Base-by-base conservation (phyloP, 169 alveolate species). In the Eimeria sp. region DNA sequence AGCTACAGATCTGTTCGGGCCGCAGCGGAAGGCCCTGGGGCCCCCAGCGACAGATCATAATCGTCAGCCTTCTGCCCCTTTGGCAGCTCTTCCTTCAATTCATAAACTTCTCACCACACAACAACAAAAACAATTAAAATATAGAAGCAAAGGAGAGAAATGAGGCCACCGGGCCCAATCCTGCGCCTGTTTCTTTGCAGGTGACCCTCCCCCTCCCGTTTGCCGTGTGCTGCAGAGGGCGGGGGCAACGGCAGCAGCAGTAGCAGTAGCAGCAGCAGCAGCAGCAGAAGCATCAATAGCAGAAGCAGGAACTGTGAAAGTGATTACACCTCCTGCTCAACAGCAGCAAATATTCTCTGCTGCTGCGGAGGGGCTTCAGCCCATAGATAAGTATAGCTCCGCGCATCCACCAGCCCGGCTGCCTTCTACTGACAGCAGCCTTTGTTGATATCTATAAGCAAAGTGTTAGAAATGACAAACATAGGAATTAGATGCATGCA, bases 11-110 rank as follows among this genome's bases (percentile, higher is more conserved):
- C 78, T 30, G 78, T 25, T 64, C 9, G 6, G 40, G 33, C 27
- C 13, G 33, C 40, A 64, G 40, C 20, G 52, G 52, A n/a, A 30
- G 23, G 46, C 78, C 40, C 33, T 4, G 74, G 2, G 20, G 52
- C n/a, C 78, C 20, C 52, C 78, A n/a, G 52, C 78, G 27, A 71
- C 78, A 33, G 33, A 71, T 30, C 78, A n/a, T n/a, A n/a, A n/a
- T 71, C 25, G 33, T 71, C 49, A 33, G 78, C 52, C 78, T 71
- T 71, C 78, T 71, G 78, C 78, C 52, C 52, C n/a, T n/a, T n/a
- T 9, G 52, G 13, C 52, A 30, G 49, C 52, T 13, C 6, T 71
- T 9, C 0, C 0, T 30, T 14, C 46, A 71, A 10, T 71, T 71
- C 46, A 0, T 71, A 33, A 33, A 16, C 78, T 71, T 71, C 23